Evolutionary conservation across 805 yeast species (phyloP).

Genomic region (Metschnikowia similis): DNA sequence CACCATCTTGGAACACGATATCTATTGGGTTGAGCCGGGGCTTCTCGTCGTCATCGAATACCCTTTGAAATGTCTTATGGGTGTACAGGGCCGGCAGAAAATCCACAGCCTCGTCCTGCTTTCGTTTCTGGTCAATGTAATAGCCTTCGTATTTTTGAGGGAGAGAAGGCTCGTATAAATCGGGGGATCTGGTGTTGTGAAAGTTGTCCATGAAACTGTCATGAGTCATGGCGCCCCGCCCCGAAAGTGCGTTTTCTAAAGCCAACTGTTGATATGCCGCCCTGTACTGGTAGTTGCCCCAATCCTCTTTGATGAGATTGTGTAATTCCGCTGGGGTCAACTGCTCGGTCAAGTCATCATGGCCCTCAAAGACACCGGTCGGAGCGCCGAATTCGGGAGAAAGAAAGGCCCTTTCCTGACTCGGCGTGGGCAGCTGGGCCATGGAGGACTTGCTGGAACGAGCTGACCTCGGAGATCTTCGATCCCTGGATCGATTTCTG

Average conservation of each 20-base stretch:
- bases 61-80: constrained; percentile 37
- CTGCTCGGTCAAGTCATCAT: constrained; percentile 27
- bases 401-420: not conserved
- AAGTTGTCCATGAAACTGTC: not conserved
- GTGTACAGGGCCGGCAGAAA: constrained; percentile 34
- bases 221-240: not conserved
- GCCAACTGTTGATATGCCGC: not conserved
- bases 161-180: constrained; percentile 9
- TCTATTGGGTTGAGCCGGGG: constrained; percentile 39
- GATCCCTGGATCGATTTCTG: not conserved
- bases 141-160: constrained; percentile 23
- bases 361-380: not conserved
- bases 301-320: not conserved
- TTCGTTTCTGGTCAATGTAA: constrained; percentile 34
- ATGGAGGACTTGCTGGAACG: not conserved
- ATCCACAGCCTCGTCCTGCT: constrained; percentile 28
- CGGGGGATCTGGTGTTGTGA: not conserved
- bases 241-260: not conserved
- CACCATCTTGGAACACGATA: constrained; percentile 30
- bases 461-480: not conserved
- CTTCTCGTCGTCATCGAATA: constrained; percentile 26
- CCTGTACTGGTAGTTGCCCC: not conserved
- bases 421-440: not conserved
- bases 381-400: not conserved
- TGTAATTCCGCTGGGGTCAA: constrained; percentile 39